Evolutionary conservation across 495 filamentous ascomycete species (phyloP).

Genomic region (Daldinia caldariorum): DNA sequence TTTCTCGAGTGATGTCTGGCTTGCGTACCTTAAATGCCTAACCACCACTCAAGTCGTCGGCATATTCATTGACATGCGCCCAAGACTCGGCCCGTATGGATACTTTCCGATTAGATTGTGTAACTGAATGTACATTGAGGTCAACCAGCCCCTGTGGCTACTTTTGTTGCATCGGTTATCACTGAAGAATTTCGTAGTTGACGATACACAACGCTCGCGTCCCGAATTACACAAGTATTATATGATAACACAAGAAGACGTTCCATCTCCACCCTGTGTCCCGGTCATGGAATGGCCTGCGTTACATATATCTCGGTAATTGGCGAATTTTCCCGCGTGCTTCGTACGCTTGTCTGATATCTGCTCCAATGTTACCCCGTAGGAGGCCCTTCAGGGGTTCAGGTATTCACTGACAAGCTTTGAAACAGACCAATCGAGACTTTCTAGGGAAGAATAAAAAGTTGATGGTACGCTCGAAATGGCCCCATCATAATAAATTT

Average conservation of each 20-base stretch:
- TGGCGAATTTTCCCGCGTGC: constrained; percentile 48
- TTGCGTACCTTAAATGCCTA: background rate
- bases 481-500: constrained; percentile 15
- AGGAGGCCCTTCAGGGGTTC: constrained; percentile 25
- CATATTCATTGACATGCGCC: background rate
- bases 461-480: constrained; percentile 34
- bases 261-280: constrained; percentile 41
- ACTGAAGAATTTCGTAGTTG: constrained; percentile 30
- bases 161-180: constrained; percentile 30
- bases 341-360: constrained; percentile 31
- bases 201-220: constrained; percentile 32
- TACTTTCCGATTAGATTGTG: constrained; percentile 22
- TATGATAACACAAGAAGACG: constrained; percentile 42
- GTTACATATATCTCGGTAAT: constrained; percentile 44
- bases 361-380: constrained; percentile 23
- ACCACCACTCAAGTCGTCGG: constrained; percentile 13
- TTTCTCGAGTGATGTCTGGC: constrained; percentile 14
- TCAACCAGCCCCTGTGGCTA: constrained; percentile 12
- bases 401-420: constrained; percentile 26
- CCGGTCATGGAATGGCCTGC: constrained; percentile 36
- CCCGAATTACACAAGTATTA: constrained; percentile 43
- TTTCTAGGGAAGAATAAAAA: background rate
- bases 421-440: constrained; percentile 30
- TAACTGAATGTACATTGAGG: background rate
- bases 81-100: constrained; percentile 8